Base-by-base conservation (phyloP, 1,139 yeast genomes). In the Hemisphaericaspora lyxosophila region DNA sequence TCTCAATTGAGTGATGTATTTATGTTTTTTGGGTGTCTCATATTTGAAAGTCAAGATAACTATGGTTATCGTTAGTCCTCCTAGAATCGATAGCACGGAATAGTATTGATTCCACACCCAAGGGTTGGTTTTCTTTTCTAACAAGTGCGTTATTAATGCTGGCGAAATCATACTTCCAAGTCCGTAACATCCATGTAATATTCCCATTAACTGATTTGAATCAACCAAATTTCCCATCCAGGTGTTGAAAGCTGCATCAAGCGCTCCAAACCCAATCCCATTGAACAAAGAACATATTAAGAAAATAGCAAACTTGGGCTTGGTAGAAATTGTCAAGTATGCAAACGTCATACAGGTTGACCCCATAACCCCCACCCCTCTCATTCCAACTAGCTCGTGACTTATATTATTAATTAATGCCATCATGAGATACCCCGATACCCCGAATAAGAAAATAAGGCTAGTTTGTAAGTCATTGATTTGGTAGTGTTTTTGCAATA, bases 121-220 rank as follows among this genome's bases (percentile, higher is more conserved):
- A 1, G 73, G 72, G 51, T 62, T 41, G 43, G 59, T 12, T 14
- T 53, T 33, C 28, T 55, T 53, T 40, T 62, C 64, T 19, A 71
- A 49, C 30, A 76, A 64, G 37, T 59, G 51, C 0, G 82, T 70
- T n/a, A 78, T 73, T 18, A 78, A 45, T 4, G 80, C 74, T 0
- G 92, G 89, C 1, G 86, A 72, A 0, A 80, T 61, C 67, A 82
- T 75, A 35, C 86, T 78, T 1, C 89, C 88, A 5, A 80, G 56
- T 0, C 90, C 90, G 53, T 80, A 83, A 44, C 74, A 70, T 0
- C 87, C 85, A 60, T 83, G 92, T 47, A 82, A 55, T 0, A 79
- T 56, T 1, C 90, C 90, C 60, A 83, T 62, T 18, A 81, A 54
- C 51, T 80, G 85, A 54, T 82, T 82, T 28, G 80, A 73, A 45